A percentile compares a stretch with the other conserved stretches of the same genome.
Evolutionary conservation across 495 filamentous ascomycete species (phyloP).

Genomic region (Staphylotrichum tortipilum): DNA sequence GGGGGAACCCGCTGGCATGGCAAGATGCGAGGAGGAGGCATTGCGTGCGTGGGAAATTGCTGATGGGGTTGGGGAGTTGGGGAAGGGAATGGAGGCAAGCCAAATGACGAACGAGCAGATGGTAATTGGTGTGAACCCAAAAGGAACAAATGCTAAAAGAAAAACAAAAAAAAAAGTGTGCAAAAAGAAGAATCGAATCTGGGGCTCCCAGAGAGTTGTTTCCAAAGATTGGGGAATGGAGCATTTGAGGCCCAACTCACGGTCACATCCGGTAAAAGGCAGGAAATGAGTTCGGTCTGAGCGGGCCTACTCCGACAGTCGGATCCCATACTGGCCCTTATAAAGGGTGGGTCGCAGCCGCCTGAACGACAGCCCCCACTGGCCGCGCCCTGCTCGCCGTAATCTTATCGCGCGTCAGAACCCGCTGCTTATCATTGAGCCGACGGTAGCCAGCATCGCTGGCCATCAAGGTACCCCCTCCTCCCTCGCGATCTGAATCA

Average conservation of each 20-base stretch:
- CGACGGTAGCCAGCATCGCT: neutral
- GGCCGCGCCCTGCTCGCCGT: no score
- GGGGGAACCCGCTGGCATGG: no score
- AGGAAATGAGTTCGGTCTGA: conserved; percentile 34
- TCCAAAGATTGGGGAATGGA: conserved; percentile 31
- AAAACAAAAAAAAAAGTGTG: conserved; percentile 11
- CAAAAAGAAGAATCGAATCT: conserved; percentile 28
- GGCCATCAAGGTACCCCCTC: conserved; percentile 9
- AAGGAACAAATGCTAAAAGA: neutral
- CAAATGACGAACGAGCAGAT: no score
- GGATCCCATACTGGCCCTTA: neutral
- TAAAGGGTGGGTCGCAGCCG: no score
- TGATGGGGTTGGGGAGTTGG: neutral
- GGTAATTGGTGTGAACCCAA: no score
- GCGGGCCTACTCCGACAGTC: conserved; percentile 24
- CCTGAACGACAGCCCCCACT: no score
- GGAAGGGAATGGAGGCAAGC: no score
- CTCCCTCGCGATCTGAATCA: no score
- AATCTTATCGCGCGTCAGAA: no score
- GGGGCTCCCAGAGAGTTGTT: conserved; percentile 22
- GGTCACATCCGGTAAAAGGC: conserved; percentile 36
- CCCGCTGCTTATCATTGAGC: neutral
- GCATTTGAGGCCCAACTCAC: conserved; percentile 32
- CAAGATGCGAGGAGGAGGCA: no score
- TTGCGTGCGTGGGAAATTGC: no score